Percentiles rank a stretch among this genome's conserved stretches.
phyloP scores from a whole-genome alignment of 75 land plant genomes.

The Gnetum montanum region DNA sequence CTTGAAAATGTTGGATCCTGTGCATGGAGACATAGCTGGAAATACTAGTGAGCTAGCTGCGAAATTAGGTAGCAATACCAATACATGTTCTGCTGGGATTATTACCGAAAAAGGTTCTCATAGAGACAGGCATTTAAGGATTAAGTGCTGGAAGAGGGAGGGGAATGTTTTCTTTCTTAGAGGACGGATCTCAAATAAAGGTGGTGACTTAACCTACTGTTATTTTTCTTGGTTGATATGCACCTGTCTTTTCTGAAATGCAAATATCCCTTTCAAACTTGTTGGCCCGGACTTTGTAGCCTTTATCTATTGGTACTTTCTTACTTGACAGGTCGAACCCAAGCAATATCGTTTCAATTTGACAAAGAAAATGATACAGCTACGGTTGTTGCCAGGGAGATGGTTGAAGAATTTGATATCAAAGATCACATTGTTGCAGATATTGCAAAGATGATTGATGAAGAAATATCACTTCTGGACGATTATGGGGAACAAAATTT shows the following conservation, averaged over 20 bases:
- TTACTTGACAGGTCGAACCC: constrained; percentile 25
- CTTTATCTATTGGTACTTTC: not conserved
- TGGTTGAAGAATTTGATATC: constrained; percentile 75
- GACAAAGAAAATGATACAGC: constrained; percentile 53
- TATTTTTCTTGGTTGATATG: not conserved
- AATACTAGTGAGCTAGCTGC: constrained; percentile 4
- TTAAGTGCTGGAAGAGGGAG: constrained; percentile 72
- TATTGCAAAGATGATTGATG: constrained; percentile 54
- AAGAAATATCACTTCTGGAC: constrained; percentile 44
- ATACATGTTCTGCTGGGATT: not conserved
- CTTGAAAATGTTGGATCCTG: constrained; percentile 15
- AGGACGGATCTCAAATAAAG: constrained; percentile 63
- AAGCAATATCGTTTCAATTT: constrained; percentile 58
- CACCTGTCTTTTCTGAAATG: not conserved
- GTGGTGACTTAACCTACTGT: constrained; percentile 33
- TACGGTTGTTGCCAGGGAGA: constrained; percentile 60
- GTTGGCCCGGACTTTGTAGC: not conserved
- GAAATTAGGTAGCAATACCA: not conserved
- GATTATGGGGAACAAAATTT: constrained; percentile 45
- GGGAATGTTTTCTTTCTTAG: constrained; percentile 74
- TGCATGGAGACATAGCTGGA: not conserved
- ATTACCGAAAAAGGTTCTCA: not conserved
- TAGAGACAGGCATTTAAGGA: constrained; percentile 51
- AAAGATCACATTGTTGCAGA: constrained; percentile 40
- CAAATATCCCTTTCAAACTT: not conserved